Evolutionary conservation across 2,329 filamentous ascomycete species (phyloP).

Genomic region (Aspergillus udagawae): DNA sequence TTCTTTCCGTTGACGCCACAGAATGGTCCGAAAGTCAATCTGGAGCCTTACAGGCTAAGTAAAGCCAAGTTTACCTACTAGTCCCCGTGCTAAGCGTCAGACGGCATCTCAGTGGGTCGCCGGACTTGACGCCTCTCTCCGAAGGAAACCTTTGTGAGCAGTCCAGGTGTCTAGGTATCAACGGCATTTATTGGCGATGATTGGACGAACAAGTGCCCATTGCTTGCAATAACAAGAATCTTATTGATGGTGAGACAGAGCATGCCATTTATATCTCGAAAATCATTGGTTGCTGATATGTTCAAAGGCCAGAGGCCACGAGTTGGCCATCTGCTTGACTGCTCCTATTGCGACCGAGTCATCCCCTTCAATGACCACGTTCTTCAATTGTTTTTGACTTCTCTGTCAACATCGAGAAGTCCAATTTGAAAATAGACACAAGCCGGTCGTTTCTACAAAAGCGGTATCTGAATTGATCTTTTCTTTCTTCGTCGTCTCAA

Average conservation of each 20-base stretch:
- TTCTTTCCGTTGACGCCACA: no score
- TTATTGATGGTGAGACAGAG: background rate
- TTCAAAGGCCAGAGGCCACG: no score
- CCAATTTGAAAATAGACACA: background rate
- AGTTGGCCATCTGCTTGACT: background rate
- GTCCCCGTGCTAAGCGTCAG: no score
- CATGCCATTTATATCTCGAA: background rate
- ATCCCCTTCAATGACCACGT: background rate
- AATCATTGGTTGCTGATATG: no score
- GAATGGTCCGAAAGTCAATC: background rate
- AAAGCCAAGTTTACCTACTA: background rate
- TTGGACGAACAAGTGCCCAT: background rate
- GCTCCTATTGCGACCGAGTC: background rate
- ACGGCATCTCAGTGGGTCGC: background rate
- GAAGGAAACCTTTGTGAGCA: background rate
- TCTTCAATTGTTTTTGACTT: background rate
- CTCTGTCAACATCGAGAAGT: background rate
- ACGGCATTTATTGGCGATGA: no score
- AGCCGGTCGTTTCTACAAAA: background rate
- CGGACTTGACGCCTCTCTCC: background rate
- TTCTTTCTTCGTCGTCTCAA: background rate
- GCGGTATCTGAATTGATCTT: background rate
- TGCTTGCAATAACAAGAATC: background rate
- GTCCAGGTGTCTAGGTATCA: no score
- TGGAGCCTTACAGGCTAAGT: background rate